Conservation (phyloP, 2,329 filamentous ascomycete species). For the Colletotrichum falcatum region DNA sequence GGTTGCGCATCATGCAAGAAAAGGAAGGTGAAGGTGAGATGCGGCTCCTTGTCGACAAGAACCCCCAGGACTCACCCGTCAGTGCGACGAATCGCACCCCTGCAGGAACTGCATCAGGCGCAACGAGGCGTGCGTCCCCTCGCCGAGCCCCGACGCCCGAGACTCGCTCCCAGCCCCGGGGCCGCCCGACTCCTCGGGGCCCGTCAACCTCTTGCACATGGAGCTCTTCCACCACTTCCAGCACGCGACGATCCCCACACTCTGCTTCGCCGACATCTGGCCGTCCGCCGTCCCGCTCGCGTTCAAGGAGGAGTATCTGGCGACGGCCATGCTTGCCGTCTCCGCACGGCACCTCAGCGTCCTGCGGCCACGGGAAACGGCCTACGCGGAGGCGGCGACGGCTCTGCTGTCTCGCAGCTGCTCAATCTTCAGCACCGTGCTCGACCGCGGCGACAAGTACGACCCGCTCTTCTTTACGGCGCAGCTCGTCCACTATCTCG, state of each 20-base stretch:
- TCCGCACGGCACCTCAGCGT: conserved; percentile 44
- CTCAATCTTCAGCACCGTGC: conserved; percentile 43
- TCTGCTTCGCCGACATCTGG: conserved; percentile 48
- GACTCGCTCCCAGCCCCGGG: background rate
- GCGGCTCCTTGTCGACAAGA: background rate
- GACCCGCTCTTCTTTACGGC: conserved; percentile 44
- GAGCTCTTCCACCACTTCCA: conserved; percentile 50
- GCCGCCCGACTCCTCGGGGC: background rate
- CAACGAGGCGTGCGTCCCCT: conserved; percentile 23
- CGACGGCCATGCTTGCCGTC: conserved; percentile 44
- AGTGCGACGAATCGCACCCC: conserved; percentile 48
- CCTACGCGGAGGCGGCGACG: conserved; percentile 44
- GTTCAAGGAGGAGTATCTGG: conserved; percentile 48
- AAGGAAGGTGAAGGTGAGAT: conserved; percentile 48
- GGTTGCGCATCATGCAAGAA: conserved; percentile 47
- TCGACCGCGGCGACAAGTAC: conserved; percentile 32
- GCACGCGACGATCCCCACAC: conserved; percentile 43
- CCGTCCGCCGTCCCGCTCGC: conserved; percentile 44
- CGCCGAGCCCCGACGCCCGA: conserved; percentile 14
- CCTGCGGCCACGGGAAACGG: conserved; percentile 30
- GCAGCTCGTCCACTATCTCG: conserved; percentile 48
- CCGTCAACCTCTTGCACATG: conserved; percentile 48
- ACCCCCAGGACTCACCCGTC: background rate
- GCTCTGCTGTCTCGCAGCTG: conserved; percentile 44
- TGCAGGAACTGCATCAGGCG: conserved; percentile 48